These are phyloP conservation scores for Schizophyllum amplum DNA, from an alignment of 1,284 basidiomycete genomes.

Conservation along the genomic window DNA sequence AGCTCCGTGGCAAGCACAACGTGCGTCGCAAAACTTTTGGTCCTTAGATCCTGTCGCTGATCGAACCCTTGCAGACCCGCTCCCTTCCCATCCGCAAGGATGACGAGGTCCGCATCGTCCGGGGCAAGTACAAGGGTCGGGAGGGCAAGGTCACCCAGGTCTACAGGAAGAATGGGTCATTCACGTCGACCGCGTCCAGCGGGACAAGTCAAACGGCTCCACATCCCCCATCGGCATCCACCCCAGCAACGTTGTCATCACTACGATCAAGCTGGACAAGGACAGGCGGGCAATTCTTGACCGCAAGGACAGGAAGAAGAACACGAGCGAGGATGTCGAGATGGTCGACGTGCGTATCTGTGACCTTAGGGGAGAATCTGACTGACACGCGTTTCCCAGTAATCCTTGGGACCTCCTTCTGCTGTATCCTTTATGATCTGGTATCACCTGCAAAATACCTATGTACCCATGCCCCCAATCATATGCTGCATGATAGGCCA, in stretches of 20 bases:
- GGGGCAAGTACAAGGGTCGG: constrained; percentile 95
- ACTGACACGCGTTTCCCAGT: too few relatives aligned
- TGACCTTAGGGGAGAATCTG: constrained; percentile 6
- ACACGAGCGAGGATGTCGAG: constrained; percentile 54
- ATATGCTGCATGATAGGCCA: constrained; percentile 39
- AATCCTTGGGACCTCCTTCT: constrained; percentile 17
- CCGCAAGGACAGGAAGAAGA: constrained; percentile 71
- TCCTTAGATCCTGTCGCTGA: constrained; percentile 9
- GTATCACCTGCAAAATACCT: constrained; percentile 33
- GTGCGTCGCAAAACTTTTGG: constrained; percentile 41
- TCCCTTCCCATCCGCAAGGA: constrained; percentile 97
- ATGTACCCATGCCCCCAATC: constrained; percentile 41
- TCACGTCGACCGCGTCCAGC: constrained; percentile 95
- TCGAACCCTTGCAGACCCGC: constrained; percentile 50
- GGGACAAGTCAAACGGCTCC: constrained; percentile 97
- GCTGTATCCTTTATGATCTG: not conserved
- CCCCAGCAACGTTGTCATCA: constrained; percentile 97
- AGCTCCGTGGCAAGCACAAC: constrained; percentile 88
- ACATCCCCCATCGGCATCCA: constrained; percentile 92
- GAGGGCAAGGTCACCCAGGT: constrained; percentile 98
- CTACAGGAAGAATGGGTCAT: constrained; percentile 99
- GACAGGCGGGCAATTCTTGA: constrained; percentile 79
- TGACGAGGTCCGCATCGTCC: constrained; percentile 95
- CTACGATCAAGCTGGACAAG: constrained; percentile 85
- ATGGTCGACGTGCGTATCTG: constrained; percentile 61